Evolutionary conservation across 331 rosid genomes (phyloP).

Genomic region (Telfairia occidentalis): DNA sequence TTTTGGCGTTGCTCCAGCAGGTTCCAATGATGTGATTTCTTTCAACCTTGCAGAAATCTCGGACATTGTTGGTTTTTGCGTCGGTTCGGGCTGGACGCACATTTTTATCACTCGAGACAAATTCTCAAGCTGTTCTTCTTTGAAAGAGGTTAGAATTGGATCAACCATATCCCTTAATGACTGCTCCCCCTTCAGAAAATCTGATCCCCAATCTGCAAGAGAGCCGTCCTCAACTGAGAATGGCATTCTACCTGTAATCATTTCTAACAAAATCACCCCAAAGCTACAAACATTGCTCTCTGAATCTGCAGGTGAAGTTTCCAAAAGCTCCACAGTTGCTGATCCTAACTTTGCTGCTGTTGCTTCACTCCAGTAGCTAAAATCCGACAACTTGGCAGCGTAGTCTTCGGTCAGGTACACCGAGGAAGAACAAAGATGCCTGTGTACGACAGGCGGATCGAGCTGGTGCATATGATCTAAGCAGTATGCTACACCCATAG

Average conservation of each 20-base stretch:
- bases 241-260: constrained; percentile 64
- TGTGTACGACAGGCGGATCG: constrained; percentile 47
- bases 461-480: constrained; percentile 71
- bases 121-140: constrained; percentile 36
- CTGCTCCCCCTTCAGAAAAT: constrained; percentile 43
- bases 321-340: constrained; percentile 21
- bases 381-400: constrained; percentile 80
- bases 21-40: constrained; percentile 57
- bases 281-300: constrained; percentile 66
- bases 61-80: constrained; percentile 45
- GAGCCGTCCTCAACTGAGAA: constrained; percentile 38
- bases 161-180: constrained; percentile 54
- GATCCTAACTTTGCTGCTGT: constrained; percentile 27
- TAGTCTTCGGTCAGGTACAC: constrained; percentile 80
- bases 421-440: constrained; percentile 56
- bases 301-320: constrained; percentile 24
- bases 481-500: constrained; percentile 88
- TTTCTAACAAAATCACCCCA: constrained; percentile 61
- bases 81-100: constrained; percentile 42
- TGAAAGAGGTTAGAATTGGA: constrained; percentile 41
- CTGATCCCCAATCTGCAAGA: constrained; percentile 44
- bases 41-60: constrained; percentile 47
- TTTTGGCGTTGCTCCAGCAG: constrained; percentile 70
- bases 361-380: constrained; percentile 52
- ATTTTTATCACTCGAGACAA: constrained; percentile 38